Percentiles rank a stretch among this genome's conserved stretches.
These are phyloP conservation scores for Anisodus acutangulus DNA, from an alignment of 257 asterid genomes.

Conservation along the genomic window DNA sequence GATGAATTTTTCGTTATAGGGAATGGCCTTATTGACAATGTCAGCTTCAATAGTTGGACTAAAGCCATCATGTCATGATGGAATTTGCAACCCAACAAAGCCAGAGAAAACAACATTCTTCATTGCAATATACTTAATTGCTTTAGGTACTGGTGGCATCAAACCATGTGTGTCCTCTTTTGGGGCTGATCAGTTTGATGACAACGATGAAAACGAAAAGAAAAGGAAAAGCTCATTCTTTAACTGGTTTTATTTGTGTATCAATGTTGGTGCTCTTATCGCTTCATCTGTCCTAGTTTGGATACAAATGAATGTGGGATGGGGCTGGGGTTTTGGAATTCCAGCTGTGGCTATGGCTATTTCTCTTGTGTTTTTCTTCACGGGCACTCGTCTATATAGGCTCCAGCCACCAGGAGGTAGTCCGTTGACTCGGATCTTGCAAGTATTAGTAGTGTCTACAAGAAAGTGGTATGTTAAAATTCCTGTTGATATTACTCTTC, in stretches of 20 bases:
- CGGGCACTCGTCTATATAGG: background rate
- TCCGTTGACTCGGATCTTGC: constrained; percentile 5
- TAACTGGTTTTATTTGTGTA: constrained; percentile 20
- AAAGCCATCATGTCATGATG: constrained; percentile 53
- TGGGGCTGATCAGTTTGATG: constrained; percentile 22
- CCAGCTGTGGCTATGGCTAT: constrained; percentile 12
- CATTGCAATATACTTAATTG: constrained; percentile 5
- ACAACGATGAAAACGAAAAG: background rate
- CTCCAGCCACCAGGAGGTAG: constrained; percentile 21
- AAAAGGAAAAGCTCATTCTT: constrained; percentile 19
- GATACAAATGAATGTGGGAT: background rate
- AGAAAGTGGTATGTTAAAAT: background rate
- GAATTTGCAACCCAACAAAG: constrained; percentile 54
- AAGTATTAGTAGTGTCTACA: background rate
- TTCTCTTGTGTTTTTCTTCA: constrained; percentile 1
- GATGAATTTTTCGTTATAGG: constrained; percentile 45
- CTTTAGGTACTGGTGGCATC: constrained; percentile 22
- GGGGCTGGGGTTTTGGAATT: constrained; percentile 11
- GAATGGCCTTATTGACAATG: constrained; percentile 73
- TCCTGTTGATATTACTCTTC: constrained; percentile 7
- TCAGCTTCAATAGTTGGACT: constrained; percentile 65
- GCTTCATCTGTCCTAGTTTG: constrained; percentile 20
- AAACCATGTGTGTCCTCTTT: constrained; percentile 14
- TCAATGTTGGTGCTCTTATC: background rate
- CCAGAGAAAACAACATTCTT: constrained; percentile 11